phyloP scores from a whole-genome alignment of 345 rosid species.

The Lepidium aucheri region DNA sequence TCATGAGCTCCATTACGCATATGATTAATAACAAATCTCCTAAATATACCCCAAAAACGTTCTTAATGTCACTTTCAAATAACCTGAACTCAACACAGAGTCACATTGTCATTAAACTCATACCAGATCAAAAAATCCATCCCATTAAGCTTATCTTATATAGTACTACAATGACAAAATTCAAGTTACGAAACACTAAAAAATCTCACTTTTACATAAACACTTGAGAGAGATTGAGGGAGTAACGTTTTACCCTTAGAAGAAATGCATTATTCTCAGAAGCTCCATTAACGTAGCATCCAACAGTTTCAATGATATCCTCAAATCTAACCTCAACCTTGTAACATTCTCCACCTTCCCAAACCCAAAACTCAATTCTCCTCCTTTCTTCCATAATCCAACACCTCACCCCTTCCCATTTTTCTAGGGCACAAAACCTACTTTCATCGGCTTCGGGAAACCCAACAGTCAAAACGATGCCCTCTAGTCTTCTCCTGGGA shows the following conservation, averaged over 20 bases:
- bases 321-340: constrained; percentile 64
- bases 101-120: not conserved
- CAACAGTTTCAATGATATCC: constrained; percentile 60
- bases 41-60: not conserved
- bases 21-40: not conserved
- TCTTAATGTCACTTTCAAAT: not conserved
- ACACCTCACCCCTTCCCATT: constrained; percentile 61
- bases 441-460: constrained; percentile 32
- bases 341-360: constrained; percentile 39
- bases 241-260: constrained; percentile 41
- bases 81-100: not conserved
- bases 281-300: constrained; percentile 34
- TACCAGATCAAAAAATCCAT: no score
- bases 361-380: constrained; percentile 66
- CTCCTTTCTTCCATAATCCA: constrained; percentile 77
- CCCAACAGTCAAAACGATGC: constrained; percentile 46
- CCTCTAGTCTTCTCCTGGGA: constrained; percentile 34
- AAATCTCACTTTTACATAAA: not conserved
- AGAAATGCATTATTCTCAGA: constrained; percentile 43
- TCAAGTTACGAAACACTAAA: no score
- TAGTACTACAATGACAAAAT: no score
- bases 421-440: constrained; percentile 46
- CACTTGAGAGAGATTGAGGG: not conserved
- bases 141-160: no score
- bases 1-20: not conserved